phyloP scores from a whole-genome alignment of 768 basidiomycete species.

The Phaffia tasmanica region DNA sequence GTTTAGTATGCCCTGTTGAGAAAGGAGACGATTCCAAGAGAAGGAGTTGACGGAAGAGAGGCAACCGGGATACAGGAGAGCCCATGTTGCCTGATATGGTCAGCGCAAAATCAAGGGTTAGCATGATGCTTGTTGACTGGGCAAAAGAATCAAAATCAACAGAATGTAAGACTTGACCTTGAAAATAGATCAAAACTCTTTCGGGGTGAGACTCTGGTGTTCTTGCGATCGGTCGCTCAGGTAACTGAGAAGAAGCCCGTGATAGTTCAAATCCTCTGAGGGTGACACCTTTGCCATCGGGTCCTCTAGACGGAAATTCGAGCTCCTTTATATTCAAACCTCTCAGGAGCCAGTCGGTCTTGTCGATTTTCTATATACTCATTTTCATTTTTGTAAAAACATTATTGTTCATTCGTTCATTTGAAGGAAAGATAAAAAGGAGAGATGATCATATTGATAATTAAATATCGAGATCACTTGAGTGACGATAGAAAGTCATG shows the following conservation, averaged over 20 bases:
- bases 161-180: slow-evolving; percentile 34
- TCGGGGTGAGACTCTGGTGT: slow-evolving; percentile 14
- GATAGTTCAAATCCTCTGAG: slow-evolving; percentile 35
- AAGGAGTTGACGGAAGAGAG: slow-evolving; percentile 40
- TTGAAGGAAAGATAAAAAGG: not conserved
- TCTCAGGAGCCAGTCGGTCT: slow-evolving; percentile 14
- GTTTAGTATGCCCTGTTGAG: slow-evolving; percentile 18
- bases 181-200: slow-evolving; percentile 38
- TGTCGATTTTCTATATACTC: slow-evolving; percentile 14
- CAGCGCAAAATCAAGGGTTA: not conserved
- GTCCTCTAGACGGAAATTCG: slow-evolving; percentile 27
- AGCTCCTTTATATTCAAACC: slow-evolving; percentile 36
- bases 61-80: slow-evolving; percentile 44
- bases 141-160: not conserved
- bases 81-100: slow-evolving; percentile 43
- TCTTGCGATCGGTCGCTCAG: not conserved
- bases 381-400: too few species aligned
- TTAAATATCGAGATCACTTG: not conserved
- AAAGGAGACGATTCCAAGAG: slow-evolving; percentile 18
- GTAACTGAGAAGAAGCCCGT: not conserved
- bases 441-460: not conserved
- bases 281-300: slow-evolving; percentile 20
- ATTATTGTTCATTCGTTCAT: too few species aligned
- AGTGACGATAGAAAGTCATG: not conserved
- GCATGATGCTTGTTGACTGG: not conserved